A percentile compares a stretch with the other conserved stretches of the same genome.
Evolutionary conservation across 2,329 filamentous ascomycete species (phyloP).

Genomic region (Ophiostoma sp.): DNA sequence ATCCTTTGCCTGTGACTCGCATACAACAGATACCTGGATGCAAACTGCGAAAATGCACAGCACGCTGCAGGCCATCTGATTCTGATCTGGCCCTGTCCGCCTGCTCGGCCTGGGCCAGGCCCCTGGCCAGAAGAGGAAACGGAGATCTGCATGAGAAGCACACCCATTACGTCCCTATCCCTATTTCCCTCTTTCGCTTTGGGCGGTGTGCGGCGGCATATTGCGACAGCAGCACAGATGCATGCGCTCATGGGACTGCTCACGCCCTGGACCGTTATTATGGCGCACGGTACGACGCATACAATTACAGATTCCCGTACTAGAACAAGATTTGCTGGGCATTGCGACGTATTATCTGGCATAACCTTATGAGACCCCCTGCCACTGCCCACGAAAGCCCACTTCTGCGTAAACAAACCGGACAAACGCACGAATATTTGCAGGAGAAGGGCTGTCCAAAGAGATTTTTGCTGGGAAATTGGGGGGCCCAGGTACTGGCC

Average conservation of each 20-base stretch:
- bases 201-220: not conserved
- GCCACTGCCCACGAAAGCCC: not conserved
- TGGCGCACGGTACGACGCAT: too few species aligned
- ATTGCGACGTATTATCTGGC: slow-evolving; percentile 9
- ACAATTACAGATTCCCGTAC: not conserved
- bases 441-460: not conserved
- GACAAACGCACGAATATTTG: not conserved
- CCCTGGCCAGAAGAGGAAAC: slow-evolving; percentile 13
- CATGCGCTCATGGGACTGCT: slow-evolving; percentile 2
- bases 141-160: slow-evolving; percentile 14
- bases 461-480: not conserved
- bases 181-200: not conserved
- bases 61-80: not conserved
- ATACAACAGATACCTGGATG: not conserved
- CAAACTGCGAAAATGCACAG: not conserved
- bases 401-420: slow-evolving; percentile 24
- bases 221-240: slow-evolving; percentile 9
- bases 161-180: not conserved
- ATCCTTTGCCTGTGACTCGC: slow-evolving; percentile 1
- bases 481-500: not conserved
- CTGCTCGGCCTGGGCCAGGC: not conserved
- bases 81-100: not conserved
- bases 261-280: not conserved
- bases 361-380: not conserved
- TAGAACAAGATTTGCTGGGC: not conserved